These are phyloP conservation scores for Myxozyma melibiosi DNA, from an alignment of 805 yeast genomes.

Conservation along the genomic window DNA sequence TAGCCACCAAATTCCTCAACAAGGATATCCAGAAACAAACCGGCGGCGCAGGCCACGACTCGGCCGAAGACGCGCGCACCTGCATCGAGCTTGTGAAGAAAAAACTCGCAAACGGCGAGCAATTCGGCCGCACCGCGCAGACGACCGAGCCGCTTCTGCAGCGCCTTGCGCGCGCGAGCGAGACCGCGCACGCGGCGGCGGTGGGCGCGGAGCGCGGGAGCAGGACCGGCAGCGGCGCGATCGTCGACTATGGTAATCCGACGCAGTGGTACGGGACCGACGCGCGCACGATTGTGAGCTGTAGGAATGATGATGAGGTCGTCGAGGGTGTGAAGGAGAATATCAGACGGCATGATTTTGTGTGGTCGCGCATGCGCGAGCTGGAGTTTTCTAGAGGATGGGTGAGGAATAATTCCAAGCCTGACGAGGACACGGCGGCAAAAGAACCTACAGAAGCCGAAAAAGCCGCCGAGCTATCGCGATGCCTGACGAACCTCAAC, in stretches of 20 bases:
- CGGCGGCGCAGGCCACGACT: conserved; percentile 72
- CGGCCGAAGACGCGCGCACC: conserved; percentile 80
- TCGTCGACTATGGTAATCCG: conserved; percentile 45
- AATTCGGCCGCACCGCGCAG: conserved; percentile 56
- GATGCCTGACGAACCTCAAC: conserved; percentile 46
- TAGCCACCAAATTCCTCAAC: conserved; percentile 60
- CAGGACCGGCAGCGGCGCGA: conserved; percentile 35
- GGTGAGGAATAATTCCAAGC: conserved; percentile 25
- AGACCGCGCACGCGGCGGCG: conserved; percentile 5
- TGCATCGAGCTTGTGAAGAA: conserved; percentile 75
- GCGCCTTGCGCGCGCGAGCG: conserved; percentile 27
- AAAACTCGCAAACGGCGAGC: conserved; percentile 66
- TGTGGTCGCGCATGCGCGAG: conserved; percentile 60
- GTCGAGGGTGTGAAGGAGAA: conserved; percentile 47
- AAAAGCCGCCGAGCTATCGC: background rate
- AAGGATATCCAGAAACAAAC: conserved; percentile 59
- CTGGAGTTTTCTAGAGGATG: conserved; percentile 52
- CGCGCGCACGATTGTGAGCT: conserved; percentile 47
- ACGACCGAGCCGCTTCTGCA: conserved; percentile 33
- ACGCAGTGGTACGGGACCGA: conserved; percentile 39
- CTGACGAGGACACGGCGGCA: conserved; percentile 9
- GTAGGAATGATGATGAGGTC: conserved; percentile 62
- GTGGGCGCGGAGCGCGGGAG: conserved; percentile 16
- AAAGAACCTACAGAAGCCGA: conserved; percentile 1
- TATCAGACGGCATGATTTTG: conserved; percentile 50